phyloP scores from a whole-genome alignment of 1,139 yeast genomes.

The Taphrina sp. region DNA sequence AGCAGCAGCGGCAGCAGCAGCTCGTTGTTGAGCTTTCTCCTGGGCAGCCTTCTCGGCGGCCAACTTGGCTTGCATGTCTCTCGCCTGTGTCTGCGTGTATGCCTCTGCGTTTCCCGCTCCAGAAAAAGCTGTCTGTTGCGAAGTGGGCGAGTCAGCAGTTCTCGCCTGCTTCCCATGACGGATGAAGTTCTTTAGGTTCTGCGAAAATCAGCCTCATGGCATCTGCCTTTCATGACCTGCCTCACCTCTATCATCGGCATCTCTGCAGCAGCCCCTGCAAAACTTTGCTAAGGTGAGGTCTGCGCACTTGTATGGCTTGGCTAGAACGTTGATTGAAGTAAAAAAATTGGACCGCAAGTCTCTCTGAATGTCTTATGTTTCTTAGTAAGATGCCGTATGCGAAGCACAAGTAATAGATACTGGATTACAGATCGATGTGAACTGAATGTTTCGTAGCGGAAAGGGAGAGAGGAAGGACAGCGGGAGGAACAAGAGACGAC shows the following conservation, averaged over 20 bases:
- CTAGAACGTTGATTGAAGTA: too few relatives aligned
- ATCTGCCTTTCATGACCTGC: too few relatives aligned
- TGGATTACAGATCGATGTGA: too few relatives aligned
- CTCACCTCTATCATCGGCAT: constrained; percentile 33
- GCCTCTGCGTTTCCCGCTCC: constrained; percentile 20
- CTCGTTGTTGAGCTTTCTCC: constrained; percentile 17
- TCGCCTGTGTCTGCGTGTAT: background rate
- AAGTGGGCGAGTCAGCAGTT: constrained; percentile 22
- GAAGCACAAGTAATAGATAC: too few relatives aligned
- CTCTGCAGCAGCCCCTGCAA: too few relatives aligned
- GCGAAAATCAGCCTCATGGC: background rate
- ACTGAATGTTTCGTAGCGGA: background rate
- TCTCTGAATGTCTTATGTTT: too few relatives aligned
- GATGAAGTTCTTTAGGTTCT: constrained; percentile 73
- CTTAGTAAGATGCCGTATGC: too few relatives aligned
- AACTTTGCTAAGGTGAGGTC: too few relatives aligned
- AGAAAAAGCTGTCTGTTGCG: constrained; percentile 18
- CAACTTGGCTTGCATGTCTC: constrained; percentile 3
- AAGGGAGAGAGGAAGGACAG: constrained; percentile 1
- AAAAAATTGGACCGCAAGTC: too few relatives aligned
- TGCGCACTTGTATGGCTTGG: too few relatives aligned
- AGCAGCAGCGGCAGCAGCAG: constrained; percentile 12
- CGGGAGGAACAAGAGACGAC: background rate
- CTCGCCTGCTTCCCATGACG: constrained; percentile 79
- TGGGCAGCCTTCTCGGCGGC: constrained; percentile 2